Conservation (phyloP, 495 filamentous ascomycete species). For the Viridothelium virens region DNA sequence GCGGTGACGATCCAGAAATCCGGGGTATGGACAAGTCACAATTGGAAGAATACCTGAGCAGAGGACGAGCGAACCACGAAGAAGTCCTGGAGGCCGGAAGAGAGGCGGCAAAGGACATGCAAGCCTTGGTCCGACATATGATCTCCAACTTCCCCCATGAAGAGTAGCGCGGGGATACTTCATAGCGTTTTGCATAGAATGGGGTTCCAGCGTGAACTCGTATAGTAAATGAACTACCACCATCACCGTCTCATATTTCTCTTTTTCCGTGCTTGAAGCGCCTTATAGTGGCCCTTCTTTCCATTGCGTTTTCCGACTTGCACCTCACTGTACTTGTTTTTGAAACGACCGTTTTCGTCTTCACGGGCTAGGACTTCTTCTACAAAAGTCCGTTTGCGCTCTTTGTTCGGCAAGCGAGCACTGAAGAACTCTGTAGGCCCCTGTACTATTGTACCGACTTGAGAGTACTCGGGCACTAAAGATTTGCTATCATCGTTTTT, state of each 20-base stretch:
- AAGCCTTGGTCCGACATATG: conserved; percentile 43
- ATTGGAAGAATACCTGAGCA: conserved; percentile 48
- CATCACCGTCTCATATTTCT: conserved; percentile 25
- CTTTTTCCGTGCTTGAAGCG: conserved; percentile 49
- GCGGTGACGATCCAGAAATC: conserved; percentile 47
- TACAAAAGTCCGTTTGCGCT: conserved; percentile 83
- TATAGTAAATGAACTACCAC: background rate
- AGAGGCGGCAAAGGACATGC: conserved; percentile 58
- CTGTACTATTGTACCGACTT: conserved; percentile 81
- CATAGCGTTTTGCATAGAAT: background rate
- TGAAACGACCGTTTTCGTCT: conserved; percentile 51
- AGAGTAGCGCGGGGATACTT: background rate
- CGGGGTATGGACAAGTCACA: conserved; percentile 39
- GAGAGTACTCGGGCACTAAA: conserved; percentile 67
- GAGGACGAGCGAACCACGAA: conserved; percentile 63
- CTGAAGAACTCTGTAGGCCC: conserved; percentile 84
- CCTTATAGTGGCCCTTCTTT: conserved; percentile 64
- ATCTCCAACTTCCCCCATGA: conserved; percentile 18
- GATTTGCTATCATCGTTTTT: conserved; percentile 69
- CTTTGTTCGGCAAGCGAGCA: conserved; percentile 69
- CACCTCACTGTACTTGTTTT: conserved; percentile 62
- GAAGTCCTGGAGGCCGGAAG: conserved; percentile 62
- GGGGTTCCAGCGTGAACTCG: background rate
- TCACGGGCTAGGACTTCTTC: conserved; percentile 72
- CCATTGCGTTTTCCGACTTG: conserved; percentile 61